These are phyloP conservation scores for Wakefieldia striispora DNA, from an alignment of 768 basidiomycete species.

Conservation along the genomic window DNA sequence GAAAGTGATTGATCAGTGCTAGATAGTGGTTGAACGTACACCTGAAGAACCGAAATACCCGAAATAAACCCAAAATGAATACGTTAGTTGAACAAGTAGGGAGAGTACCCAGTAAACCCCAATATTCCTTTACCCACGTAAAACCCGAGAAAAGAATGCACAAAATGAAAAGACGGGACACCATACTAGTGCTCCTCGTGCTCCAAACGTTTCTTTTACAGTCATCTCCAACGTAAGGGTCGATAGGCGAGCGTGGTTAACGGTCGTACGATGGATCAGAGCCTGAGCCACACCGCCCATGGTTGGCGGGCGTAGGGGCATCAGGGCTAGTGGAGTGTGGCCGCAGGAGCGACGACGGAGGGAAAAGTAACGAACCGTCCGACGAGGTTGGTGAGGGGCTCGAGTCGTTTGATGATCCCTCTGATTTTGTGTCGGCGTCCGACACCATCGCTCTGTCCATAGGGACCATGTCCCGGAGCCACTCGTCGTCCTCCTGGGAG, in stretches of 20 bases:
- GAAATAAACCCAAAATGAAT: constrained; percentile 8
- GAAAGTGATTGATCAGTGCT: constrained; percentile 15
- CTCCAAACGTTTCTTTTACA: constrained; percentile 20
- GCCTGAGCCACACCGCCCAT: constrained; percentile 7
- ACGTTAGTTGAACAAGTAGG: not conserved
- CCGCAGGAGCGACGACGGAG: constrained; percentile 23
- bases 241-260: constrained; percentile 10
- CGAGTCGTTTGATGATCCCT: constrained; percentile 7
- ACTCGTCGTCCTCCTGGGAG: constrained; percentile 52
- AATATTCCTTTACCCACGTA: constrained; percentile 11
- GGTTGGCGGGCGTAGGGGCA: constrained; percentile 12
- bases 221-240: constrained; percentile 23
- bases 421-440: constrained; percentile 20
- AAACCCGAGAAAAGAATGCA: constrained; percentile 18
- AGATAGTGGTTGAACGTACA: constrained; percentile 4
- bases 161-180: constrained; percentile 2
- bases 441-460: constrained; percentile 7
- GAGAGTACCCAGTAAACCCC: constrained; percentile 2
- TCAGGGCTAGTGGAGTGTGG: constrained; percentile 21
- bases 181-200: constrained; percentile 17
- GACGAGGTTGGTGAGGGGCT: constrained; percentile 23
- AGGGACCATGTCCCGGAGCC: constrained; percentile 66
- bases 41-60: constrained; percentile 3
- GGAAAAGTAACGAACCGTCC: constrained; percentile 10
- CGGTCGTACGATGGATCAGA: constrained; percentile 14